phyloP scores from a whole-genome alignment of 2,329 filamentous ascomycete species.

The Pezicula carpinea region DNA sequence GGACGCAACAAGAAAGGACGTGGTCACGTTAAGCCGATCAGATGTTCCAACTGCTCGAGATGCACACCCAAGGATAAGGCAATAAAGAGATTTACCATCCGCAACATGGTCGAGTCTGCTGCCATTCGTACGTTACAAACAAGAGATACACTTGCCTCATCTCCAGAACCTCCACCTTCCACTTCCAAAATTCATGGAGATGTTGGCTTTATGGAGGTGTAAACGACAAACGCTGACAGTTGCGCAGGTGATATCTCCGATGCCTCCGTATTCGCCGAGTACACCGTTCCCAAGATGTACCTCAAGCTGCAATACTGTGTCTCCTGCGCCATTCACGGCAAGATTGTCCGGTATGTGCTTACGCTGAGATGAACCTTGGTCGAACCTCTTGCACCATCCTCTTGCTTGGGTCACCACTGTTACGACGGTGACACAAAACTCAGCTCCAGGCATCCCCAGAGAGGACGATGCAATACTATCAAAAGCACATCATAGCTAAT shows the following conservation, averaged over 20 bases:
- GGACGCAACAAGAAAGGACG: conserved; percentile 99
- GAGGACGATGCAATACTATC: conserved; percentile 13
- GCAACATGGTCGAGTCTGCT: conserved; percentile 99
- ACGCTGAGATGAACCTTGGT: conserved; percentile 55
- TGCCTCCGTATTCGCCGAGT: conserved; percentile 98
- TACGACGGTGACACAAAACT: not conserved
- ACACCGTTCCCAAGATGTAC: conserved; percentile 99
- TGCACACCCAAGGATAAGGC: conserved; percentile 89
- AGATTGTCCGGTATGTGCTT: conserved; percentile 96
- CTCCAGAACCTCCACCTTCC: too few relatives aligned
- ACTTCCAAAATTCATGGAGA: too few relatives aligned
- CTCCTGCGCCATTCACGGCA: conserved; percentile 99
- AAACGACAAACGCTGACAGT: not conserved
- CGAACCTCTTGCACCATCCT: conserved; percentile 33
- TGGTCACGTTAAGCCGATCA: conserved; percentile 99
- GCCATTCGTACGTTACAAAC: conserved; percentile 82
- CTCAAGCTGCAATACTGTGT: conserved; percentile 99
- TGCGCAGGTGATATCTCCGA: conserved; percentile 96
- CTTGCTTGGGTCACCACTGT: not conserved
- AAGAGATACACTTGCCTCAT: too few relatives aligned
- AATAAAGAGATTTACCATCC: conserved; percentile 99
- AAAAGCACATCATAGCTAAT: conserved; percentile 37
- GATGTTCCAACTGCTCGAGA: conserved; percentile 79
- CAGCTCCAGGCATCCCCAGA: not conserved
- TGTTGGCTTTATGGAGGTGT: too few relatives aligned